phyloP scores from a whole-genome alignment of 176 grass and related monocot species.

The Triticum turgidum region DNA sequence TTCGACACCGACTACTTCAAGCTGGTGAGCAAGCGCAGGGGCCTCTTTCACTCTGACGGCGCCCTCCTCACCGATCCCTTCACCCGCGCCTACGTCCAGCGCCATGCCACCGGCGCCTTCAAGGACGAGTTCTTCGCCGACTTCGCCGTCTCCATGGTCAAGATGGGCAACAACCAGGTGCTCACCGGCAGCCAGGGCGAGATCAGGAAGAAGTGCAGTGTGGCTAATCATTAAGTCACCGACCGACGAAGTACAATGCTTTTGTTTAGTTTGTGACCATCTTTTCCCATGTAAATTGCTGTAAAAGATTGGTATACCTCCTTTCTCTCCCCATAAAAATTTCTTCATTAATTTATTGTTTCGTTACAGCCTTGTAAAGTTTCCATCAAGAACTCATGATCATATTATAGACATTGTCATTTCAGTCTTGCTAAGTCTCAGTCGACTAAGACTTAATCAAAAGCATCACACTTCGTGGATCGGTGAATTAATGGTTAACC shows the following conservation, averaged over 20 bases:
- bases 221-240: no score
- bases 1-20: slow-evolving; percentile 70
- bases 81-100: slow-evolving; percentile 64
- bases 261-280: slow-evolving; percentile 7
- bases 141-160: slow-evolving; percentile 64
- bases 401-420: slow-evolving; percentile 3
- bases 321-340: background rate
- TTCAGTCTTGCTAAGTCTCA: no score
- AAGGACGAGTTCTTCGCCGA: slow-evolving; percentile 63
- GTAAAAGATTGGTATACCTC: background rate
- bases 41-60: slow-evolving; percentile 78
- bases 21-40: slow-evolving; percentile 54
- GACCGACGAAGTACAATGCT: background rate
- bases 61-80: slow-evolving; percentile 52
- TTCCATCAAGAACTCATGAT: no score
- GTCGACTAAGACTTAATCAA: no score
- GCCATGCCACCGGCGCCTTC: slow-evolving; percentile 38
- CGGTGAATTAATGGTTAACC: no score
- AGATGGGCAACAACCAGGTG: slow-evolving; percentile 43
- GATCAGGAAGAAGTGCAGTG: no score
- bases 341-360: background rate
- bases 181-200: no score
- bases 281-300: background rate
- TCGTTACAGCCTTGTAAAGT: no score
- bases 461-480: no score